Conservation (phyloP, 2,329 filamentous ascomycete species). For the Microdochium bolleyi region DNA sequence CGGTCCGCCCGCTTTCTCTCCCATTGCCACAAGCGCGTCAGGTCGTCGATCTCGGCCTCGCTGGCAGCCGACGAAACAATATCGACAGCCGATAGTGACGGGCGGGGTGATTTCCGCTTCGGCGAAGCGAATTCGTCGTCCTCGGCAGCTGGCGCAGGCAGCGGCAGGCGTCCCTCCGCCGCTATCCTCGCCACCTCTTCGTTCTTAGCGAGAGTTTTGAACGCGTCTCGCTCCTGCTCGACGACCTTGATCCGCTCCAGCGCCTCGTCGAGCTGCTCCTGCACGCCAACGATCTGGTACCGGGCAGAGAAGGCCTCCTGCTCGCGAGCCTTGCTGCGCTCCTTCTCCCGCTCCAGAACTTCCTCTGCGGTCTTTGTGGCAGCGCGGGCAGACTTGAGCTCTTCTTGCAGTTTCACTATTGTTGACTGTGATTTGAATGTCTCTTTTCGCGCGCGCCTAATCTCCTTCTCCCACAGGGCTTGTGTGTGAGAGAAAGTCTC, state of each 20-base stretch:
- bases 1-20: slow-evolving; percentile 57
- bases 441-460: slow-evolving; percentile 61
- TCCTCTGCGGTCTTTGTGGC: slow-evolving; percentile 49
- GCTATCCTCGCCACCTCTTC: slow-evolving; percentile 68
- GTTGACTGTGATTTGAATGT: slow-evolving; percentile 66
- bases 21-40: slow-evolving; percentile 44
- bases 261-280: slow-evolving; percentile 60
- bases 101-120: slow-evolving; percentile 34
- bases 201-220: slow-evolving; percentile 64
- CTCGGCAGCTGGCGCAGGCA: slow-evolving; percentile 42
- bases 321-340: slow-evolving; percentile 52
- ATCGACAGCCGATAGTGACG: slow-evolving; percentile 39
- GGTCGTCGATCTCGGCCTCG: slow-evolving; percentile 51
- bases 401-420: slow-evolving; percentile 65
- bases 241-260: slow-evolving; percentile 55
- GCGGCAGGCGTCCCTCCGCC: slow-evolving; percentile 60
- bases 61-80: slow-evolving; percentile 46
- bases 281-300: slow-evolving; percentile 55
- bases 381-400: slow-evolving; percentile 55
- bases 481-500: slow-evolving; percentile 61
- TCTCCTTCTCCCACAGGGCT: slow-evolving; percentile 66
- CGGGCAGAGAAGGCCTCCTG: slow-evolving; percentile 63
- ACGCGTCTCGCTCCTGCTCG: slow-evolving; percentile 67
- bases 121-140: slow-evolving; percentile 58
- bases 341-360: slow-evolving; percentile 54